Base-by-base conservation (phyloP, 2,329 filamentous ascomycete genomes). In the Aureobasidium sp. region DNA sequence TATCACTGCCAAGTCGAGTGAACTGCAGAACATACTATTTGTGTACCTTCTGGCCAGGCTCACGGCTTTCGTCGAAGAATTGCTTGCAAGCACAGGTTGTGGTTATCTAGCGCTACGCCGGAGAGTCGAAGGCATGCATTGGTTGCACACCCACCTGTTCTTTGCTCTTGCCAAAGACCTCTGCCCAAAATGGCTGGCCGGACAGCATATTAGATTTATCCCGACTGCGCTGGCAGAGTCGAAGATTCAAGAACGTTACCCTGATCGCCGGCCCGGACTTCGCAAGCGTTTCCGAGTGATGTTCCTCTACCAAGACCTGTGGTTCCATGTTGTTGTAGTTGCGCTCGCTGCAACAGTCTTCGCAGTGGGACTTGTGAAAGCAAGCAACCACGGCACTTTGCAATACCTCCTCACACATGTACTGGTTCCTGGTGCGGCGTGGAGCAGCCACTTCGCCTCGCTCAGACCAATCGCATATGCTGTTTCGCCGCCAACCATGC, bases 341-440 rank as follows among this genome's bases (percentile, higher is more conserved):
- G 9, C 32, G 1, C 1, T 36, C n/a, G 57, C 47, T 24, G 20
- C 24, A 26, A 20, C 37, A 20, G 29, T 61, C 36, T 61, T 61
- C 47, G 12, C 67, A 67, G 84, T 0, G 62, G 70, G 2, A 83
- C 84, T 66, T 78, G 84, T 55, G 81, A 82, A 66, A 71, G 83
- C 39, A 81, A 78, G 2, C 73, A 83, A 26, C 73, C 79, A 6
- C 73, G 76, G 12, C 71, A 78, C 17, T 72, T 84, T 15, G 68
- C 81, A 52, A 12, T 52, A 44, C 29, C 36, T 61, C 39, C 29
- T 61, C 10, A 61, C 57, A 12, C 79, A 78, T 66, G 73, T 87
- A 5, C 69, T 87, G 43, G 84, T 83, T 0, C 83, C 86, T 68
- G 82, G 82, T 9, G 83, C 82, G 72, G 87, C 84, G 83, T 83